Evolutionary conservation across 176 grass and related monocot genomes (phyloP).

Genomic region (Bromus sterilis): DNA sequence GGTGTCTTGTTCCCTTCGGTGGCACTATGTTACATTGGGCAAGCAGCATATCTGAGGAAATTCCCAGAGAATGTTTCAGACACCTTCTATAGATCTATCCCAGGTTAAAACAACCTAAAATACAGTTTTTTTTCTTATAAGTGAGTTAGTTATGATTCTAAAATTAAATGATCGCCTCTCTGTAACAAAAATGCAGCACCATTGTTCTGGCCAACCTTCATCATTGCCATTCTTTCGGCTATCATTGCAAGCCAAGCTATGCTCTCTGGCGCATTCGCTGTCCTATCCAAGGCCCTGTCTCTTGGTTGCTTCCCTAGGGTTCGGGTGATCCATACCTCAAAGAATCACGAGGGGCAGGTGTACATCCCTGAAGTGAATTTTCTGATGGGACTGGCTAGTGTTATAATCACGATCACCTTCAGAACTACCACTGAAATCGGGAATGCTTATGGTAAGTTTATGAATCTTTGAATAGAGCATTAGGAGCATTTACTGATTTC

Average conservation of each 20-base stretch:
- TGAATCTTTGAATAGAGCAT: background rate
- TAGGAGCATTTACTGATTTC: background rate
- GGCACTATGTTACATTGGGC: conserved; percentile 61
- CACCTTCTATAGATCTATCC: conserved; percentile 76
- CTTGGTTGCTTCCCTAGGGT: conserved; percentile 79
- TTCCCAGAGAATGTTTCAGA: conserved; percentile 37
- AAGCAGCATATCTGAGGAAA: conserved; percentile 60
- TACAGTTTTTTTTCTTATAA: background rate
- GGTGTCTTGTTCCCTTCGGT: conserved; percentile 64
- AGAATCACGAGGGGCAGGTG: conserved; percentile 67
- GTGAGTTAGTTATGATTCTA: background rate
- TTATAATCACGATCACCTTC: conserved; percentile 56
- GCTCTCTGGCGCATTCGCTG: conserved; percentile 62
- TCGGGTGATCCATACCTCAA: conserved; percentile 64
- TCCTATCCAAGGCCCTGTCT: conserved; percentile 71
- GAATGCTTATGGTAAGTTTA: conserved; percentile 55
- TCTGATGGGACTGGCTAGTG: conserved; percentile 56
- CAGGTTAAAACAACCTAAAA: conserved; percentile 30
- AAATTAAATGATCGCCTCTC: background rate
- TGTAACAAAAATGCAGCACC: conserved; percentile 16
- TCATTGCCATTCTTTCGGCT: conserved; percentile 55
- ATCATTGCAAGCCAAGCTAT: conserved; percentile 89
- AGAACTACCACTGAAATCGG: conserved; percentile 54
- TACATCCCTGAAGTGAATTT: conserved; percentile 91
- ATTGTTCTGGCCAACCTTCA: conserved; percentile 70